A percentile compares a stretch with the other conserved stretches of the same genome.
Conservation (phyloP, 208 protist species). For the Borovskyia barvae region DNA sequence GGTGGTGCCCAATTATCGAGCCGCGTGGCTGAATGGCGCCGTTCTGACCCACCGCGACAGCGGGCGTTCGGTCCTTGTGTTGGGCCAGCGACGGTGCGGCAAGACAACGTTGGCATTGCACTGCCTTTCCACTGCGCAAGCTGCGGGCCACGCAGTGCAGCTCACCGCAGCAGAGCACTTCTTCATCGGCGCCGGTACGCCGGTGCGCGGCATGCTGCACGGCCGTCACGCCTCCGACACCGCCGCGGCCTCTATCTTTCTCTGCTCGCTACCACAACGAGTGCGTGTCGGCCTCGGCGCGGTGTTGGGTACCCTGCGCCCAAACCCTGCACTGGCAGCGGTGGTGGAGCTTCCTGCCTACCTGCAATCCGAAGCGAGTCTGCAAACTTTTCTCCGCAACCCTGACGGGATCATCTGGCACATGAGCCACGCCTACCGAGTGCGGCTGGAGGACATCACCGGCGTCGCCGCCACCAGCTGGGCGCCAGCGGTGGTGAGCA, state of each 20-base stretch:
- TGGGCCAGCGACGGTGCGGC: constrained; percentile 50
- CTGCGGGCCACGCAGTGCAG: constrained; percentile 4
- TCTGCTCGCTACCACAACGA: constrained; percentile 30
- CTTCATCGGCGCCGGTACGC: constrained; percentile 32
- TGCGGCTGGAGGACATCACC: constrained; percentile 44
- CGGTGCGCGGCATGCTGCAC: constrained; percentile 16
- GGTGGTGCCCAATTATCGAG: constrained; percentile 34
- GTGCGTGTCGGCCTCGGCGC: constrained; percentile 58
- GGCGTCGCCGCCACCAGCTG: constrained; percentile 13
- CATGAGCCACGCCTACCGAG: constrained; percentile 37
- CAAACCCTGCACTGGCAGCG: constrained; percentile 45
- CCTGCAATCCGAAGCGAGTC: constrained; percentile 10
- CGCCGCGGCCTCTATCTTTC: constrained; percentile 4
- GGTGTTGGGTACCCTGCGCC: constrained; percentile 55
- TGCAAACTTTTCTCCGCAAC: constrained; percentile 41
- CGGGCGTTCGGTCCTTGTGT: constrained; percentile 42
- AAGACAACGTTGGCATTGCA: constrained; percentile 85
- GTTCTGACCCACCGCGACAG: constrained; percentile 37
- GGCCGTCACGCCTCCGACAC: background rate
- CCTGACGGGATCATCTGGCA: constrained; percentile 48
- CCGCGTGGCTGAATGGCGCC: constrained; percentile 60
- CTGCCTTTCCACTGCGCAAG: constrained; percentile 26
- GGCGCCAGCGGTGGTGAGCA: constrained; percentile 36
- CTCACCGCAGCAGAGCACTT: constrained; percentile 59
- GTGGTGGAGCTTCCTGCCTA: constrained; percentile 5